A percentile compares a stretch with the other conserved stretches of the same genome.
Evolutionary conservation across 441 rosid species (phyloP).

Genomic region (Erysimum pusillum): DNA sequence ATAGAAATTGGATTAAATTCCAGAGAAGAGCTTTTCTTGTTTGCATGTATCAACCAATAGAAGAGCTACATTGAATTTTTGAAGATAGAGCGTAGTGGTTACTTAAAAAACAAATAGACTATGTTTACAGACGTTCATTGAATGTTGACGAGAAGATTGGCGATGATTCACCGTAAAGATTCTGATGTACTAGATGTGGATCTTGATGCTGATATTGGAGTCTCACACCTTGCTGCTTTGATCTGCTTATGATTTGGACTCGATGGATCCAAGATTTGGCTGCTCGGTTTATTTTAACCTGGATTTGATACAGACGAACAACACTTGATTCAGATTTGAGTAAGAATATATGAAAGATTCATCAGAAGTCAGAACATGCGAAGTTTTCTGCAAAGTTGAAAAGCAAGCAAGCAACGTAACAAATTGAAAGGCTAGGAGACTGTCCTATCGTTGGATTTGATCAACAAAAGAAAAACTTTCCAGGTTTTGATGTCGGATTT

Average conservation of each 20-base stretch:
- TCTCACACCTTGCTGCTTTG: background rate
- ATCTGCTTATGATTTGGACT: background rate
- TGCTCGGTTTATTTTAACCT: background rate
- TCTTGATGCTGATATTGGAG: background rate
- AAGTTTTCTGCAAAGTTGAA: background rate
- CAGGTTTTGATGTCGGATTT: background rate
- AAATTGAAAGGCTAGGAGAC: background rate
- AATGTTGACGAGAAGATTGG: background rate
- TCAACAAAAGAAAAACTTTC: background rate
- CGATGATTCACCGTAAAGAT: too few relatives aligned
- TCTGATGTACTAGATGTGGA: background rate
- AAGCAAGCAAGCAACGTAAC: background rate
- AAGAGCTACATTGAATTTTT: background rate
- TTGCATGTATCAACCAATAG: background rate
- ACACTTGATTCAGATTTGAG: background rate
- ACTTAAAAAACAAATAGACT: background rate
- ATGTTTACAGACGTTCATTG: background rate
- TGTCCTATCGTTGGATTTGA: background rate
- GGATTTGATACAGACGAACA: constrained; percentile 17
- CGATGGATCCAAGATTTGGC: background rate
- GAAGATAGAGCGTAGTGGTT: background rate
- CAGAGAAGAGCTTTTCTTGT: background rate
- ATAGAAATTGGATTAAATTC: background rate
- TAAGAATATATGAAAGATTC: background rate
- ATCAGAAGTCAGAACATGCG: background rate